Evolutionary conservation across 2,329 filamentous ascomycete species (phyloP), one percentile per base, ranked within the genome.

Genomic region (Stagonosporopsis chrysanthemi): DNA sequence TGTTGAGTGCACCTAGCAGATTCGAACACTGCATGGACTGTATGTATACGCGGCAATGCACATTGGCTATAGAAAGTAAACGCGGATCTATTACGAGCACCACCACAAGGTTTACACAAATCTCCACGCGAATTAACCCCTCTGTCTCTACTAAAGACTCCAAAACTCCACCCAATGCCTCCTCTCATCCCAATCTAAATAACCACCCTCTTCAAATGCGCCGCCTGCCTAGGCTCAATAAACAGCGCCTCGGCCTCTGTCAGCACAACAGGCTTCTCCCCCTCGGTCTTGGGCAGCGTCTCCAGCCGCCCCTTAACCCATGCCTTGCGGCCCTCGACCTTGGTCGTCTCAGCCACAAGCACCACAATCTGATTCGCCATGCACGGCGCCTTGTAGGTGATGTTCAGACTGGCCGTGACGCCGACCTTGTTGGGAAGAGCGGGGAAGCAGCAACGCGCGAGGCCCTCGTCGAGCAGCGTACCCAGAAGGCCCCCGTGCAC

Each of bases 261-360:
- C 57, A 97, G 76, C 44, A 93, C 83, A 15, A 83, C 86, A 31
- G 86, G 81, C 65, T 80, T 80, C 24, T 82, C 79, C 56, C 64
- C 90, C 64, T 86, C 86, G 0, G 87, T 89, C 75, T 92, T 89
- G 50, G 92, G 77, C 59, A 98, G 78, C 52, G 91, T 88, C 83
- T 97, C 92, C 68, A 98, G 88, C 66, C 86, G 85, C 1, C 92
- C 95, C 78, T 90, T 89, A 1, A 97, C 92, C 92, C 92, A 97
- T 12, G 92, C 94, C 81, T 98, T 98, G 61, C 95, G 84, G 1
- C 95, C 94, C 73, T 98, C 92, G 1, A 94, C 90, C 79, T 90
- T 93, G 9, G 86, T 88, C 19, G 93, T 97, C 73, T 87, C 85
- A 4, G 91, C 93, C 60, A 85, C 84, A 56, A 99, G 79, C 40